A percentile compares a stretch with the other conserved stretches of the same genome.
phyloP scores from a whole-genome alignment of 306 rosid genomes.

The Rubus parviflorus region DNA sequence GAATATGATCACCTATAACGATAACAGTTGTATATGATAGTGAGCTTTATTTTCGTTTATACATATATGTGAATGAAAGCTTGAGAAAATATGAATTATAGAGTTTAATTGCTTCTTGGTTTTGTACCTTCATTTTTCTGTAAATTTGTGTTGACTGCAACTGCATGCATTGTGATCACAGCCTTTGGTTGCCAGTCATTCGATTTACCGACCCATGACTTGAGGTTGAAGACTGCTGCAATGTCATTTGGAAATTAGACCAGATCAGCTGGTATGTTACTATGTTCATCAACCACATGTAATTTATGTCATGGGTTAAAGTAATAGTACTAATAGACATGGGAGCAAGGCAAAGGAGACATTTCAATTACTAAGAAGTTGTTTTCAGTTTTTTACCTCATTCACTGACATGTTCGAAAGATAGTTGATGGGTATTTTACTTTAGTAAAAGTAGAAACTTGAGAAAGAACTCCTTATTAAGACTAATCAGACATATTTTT shows the following conservation, averaged over 20 bases:
- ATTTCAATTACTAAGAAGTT: neutral
- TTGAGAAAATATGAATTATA: conserved; percentile 1
- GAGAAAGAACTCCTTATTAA: neutral
- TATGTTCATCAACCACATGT: neutral
- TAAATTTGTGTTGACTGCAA: conserved; percentile 91
- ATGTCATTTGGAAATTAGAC: conserved; percentile 34
- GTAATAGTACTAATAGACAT: neutral
- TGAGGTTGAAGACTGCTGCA: conserved; percentile 71
- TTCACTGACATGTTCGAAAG: neutral
- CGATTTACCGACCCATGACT: conserved; percentile 74
- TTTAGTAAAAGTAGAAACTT: neutral
- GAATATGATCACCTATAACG: too few relatives aligned
- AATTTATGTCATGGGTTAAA: neutral
- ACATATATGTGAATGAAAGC: neutral
- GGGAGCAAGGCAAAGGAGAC: neutral
- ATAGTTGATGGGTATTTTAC: neutral
- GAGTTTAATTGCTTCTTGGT: neutral
- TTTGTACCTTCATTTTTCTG: conserved; percentile 83
- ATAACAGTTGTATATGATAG: too few relatives aligned
- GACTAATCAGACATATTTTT: neutral
- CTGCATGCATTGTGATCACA: conserved; percentile 72
- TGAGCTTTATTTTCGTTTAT: too few relatives aligned
- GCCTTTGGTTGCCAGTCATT: conserved; percentile 98
- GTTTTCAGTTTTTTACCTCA: neutral
- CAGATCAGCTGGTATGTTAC: conserved; percentile 18